phyloP scores from a whole-genome alignment of 106 monocot species.

The Vanilla planifolia region DNA sequence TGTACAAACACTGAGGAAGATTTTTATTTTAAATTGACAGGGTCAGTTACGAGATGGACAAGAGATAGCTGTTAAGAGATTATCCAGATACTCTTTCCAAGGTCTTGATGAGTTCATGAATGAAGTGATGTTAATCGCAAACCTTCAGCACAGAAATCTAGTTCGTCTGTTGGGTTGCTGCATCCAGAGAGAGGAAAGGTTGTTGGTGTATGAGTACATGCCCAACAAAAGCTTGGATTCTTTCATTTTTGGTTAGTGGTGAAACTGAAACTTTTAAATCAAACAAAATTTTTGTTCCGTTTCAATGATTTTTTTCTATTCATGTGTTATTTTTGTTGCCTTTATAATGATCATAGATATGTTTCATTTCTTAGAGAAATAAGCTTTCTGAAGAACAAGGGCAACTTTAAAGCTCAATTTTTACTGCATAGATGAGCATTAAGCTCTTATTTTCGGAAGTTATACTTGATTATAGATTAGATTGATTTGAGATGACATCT shows the following conservation, averaged over 20 bases:
- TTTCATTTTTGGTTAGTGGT: conserved; percentile 16
- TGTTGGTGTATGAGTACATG: conserved; percentile 26
- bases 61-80: conserved; percentile 27
- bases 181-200: conserved; percentile 15
- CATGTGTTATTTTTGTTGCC: too few relatives aligned
- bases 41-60: conserved; percentile 14
- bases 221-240: conserved; percentile 20
- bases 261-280: conserved; percentile 10
- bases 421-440: too few relatives aligned
- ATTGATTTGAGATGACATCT: too few relatives aligned
- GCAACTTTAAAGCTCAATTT: too few relatives aligned
- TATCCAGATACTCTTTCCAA: conserved; percentile 19
- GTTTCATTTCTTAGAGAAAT: too few relatives aligned
- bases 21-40: conserved; percentile 4
- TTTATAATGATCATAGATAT: too few relatives aligned
- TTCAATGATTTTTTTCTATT: too few relatives aligned
- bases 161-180: conserved; percentile 28
- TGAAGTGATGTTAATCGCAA: conserved; percentile 22
- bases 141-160: conserved; percentile 23
- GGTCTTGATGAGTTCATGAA: conserved; percentile 24
- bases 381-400: too few relatives aligned
- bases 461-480: too few relatives aligned
- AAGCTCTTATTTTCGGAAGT: too few relatives aligned
- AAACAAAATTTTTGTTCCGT: background rate
- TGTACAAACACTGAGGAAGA: too few relatives aligned